phyloP scores from a whole-genome alignment of 768 basidiomycete genomes.

The Lactarius indigo region DNA sequence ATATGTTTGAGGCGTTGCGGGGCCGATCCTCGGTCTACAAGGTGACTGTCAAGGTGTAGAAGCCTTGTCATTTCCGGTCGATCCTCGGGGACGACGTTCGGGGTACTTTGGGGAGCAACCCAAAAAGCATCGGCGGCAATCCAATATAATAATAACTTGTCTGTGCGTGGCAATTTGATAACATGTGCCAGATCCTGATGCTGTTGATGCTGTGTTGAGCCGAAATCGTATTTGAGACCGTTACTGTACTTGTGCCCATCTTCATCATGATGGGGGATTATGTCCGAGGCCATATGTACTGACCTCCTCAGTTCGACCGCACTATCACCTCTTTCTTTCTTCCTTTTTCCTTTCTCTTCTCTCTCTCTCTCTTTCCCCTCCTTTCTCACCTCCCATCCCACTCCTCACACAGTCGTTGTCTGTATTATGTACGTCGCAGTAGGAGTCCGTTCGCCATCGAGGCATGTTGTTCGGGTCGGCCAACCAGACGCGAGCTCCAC shows the following conservation, averaged over 20 bases:
- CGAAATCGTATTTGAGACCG: neutral
- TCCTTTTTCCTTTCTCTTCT: slow-evolving; percentile 7
- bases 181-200: neutral
- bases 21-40: neutral
- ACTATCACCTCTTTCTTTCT: slow-evolving; percentile 1
- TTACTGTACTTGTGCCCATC: neutral
- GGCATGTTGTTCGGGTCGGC: slow-evolving; percentile 17
- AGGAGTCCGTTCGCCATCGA: slow-evolving; percentile 11
- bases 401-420: slow-evolving; percentile 10
- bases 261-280: neutral
- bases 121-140: neutral
- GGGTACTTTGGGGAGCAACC: neutral
- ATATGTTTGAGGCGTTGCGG: neutral
- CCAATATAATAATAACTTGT: too few species aligned
- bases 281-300: slow-evolving; percentile 3
- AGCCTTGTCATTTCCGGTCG: neutral
- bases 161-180: neutral
- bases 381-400: slow-evolving; percentile 24
- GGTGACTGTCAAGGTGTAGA: neutral
- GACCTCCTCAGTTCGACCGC: neutral
- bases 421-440: slow-evolving; percentile 14
- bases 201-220: neutral
- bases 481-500: neutral
- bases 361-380: neutral
- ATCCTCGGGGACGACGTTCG: neutral